These are phyloP conservation scores for Tetradesmus obliquus DNA, from an alignment of 139 green algal species.

Conservation along the genomic window DNA sequence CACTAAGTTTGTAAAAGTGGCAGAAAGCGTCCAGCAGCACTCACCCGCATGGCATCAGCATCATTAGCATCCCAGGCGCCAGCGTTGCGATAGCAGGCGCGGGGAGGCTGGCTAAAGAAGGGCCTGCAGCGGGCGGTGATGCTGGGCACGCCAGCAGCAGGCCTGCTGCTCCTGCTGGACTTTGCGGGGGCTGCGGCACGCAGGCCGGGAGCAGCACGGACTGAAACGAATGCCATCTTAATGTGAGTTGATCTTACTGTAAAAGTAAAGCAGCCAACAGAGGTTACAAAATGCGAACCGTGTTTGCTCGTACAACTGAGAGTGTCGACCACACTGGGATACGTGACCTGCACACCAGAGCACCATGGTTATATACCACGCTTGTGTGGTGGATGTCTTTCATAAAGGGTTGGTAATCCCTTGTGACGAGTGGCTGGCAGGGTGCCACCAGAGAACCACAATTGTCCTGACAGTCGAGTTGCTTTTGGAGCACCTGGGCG, in stretches of 20 bases:
- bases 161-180: neutral
- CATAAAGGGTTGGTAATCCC: neutral
- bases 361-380: neutral
- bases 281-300: neutral
- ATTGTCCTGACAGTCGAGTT: neutral
- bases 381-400: neutral
- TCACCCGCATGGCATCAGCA: slow-evolving; percentile 12
- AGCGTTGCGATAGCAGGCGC: slow-evolving; percentile 4
- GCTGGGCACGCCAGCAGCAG: neutral
- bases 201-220: neutral
- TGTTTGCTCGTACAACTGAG: neutral
- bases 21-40: neutral
- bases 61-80: neutral
- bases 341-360: neutral
- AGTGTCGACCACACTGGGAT: neutral
- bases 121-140: neutral
- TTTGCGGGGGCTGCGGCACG: neutral
- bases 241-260: no score
- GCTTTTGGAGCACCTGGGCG: neutral
- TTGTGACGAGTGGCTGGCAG: neutral
- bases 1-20: neutral
- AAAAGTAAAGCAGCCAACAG: neutral
- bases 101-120: neutral
- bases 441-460: neutral
- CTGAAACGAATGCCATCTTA: neutral